phyloP scores from a whole-genome alignment of 169 alveolate species.

The Condylostoma magnum region DNA sequence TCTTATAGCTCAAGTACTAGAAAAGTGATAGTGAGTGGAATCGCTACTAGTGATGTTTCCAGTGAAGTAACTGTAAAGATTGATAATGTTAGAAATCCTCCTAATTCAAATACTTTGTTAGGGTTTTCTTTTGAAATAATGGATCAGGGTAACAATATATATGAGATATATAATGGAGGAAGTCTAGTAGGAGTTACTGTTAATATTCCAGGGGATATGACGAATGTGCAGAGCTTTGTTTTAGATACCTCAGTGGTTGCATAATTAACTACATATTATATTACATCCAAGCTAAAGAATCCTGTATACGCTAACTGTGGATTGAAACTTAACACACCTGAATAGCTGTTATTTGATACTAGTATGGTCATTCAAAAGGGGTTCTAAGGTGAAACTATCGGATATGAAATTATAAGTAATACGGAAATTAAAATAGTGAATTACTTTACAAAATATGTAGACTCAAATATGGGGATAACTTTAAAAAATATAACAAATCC shows the following conservation, averaged over 20 bases:
- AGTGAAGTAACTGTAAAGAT: neutral
- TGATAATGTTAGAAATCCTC: neutral
- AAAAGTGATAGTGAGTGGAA: neutral
- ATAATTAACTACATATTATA: neutral
- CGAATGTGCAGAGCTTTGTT: neutral
- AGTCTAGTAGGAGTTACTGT: neutral
- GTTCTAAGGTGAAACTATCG: neutral
- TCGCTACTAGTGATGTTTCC: neutral
- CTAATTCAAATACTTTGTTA: neutral
- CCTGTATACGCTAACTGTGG: neutral
- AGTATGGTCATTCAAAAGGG: neutral
- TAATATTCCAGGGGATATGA: neutral
- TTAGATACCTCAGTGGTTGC: neutral
- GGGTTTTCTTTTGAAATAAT: neutral
- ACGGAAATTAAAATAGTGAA: neutral
- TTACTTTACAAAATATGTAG: neutral
- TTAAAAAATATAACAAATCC: slow-evolving; percentile 20
- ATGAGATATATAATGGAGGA: neutral
- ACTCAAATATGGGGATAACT: neutral
- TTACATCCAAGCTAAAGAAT: neutral
- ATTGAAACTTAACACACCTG: slow-evolving; percentile 2
- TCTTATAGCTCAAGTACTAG: neutral
- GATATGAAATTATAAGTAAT: neutral
- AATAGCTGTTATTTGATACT: neutral
- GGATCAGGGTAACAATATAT: neutral